Evolutionary conservation across 1,139 yeast species (phyloP), one percentile per base, ranked within the genome.

Genomic region (Pichia sp.): DNA sequence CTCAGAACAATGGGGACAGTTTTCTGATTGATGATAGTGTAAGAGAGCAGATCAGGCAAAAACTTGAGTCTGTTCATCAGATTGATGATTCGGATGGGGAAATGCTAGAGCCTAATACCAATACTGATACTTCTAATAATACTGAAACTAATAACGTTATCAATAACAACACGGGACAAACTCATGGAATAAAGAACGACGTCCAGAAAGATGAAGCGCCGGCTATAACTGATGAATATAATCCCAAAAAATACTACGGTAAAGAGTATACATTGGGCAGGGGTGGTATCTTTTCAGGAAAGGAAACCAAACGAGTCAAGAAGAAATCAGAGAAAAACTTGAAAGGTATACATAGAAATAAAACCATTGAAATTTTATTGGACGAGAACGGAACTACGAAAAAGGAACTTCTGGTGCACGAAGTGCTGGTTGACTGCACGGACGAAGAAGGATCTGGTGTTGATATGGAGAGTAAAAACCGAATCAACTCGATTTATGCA

Each of bases 401-500:
- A 11, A 23, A 27, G 1, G 23, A n/a, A 9, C n/a, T 47, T 2
- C 10, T 43, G 3, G 48, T 48, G 26, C 53, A 52, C 34, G 52
- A 48, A 33, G 52, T 51, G 7, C 32, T 44, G 5, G 37, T 40
- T 5, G 42, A 42, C 6, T 42, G 44, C 31, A 41, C 33, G 5
- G 36, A 38, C 3, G 16, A 48, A 4, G 49, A 51, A 5, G 44
- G 43, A 47, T 42, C 48, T 27, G 43, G 53, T 5, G n/a, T 51
- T 4, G 49, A 50, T 6, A 46, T 44, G 49, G 43, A 50, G 26
- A 44, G 53, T 6, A 51, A 49, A 40, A 50, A 51, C 29, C 47
- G 39, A 4, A 42, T 52, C 27, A 49, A 52, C 39, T 45, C 46
- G 0, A 23, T 46, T 2, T 51, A 43, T 38, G 29, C 42, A 4